Evolutionary conservation across 805 yeast species (phyloP), one percentile per base, ranked within the genome.

Genomic region (Lipomyces yamanashiensis): DNA sequence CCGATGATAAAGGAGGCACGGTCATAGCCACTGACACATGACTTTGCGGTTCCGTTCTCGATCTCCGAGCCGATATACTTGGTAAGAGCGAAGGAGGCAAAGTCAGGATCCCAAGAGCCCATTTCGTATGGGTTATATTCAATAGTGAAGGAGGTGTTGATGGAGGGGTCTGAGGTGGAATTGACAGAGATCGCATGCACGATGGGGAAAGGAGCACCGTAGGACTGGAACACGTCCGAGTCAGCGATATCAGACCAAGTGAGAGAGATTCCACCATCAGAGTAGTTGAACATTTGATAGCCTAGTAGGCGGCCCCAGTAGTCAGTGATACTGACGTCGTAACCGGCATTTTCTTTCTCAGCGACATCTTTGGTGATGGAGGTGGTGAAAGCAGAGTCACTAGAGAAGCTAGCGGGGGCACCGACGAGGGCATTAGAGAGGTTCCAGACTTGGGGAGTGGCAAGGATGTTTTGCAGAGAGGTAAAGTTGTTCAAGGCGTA

Each of bases 31-130:
- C 76, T 82, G 60, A 83, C 74, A 77, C 96, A 90, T 39, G 71
- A 70, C 33, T 71, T 69, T 7, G 71, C 69, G 44, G 76, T 68
- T 44, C 95, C 95, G 63, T 83, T 79, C 33, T 80, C 71, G 33
- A 87, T 82, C n/a, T 81, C 74, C 0, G 96, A 81, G 10, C 97
- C 97, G 52, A 89, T 74, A 72, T 88, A 90, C 74, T 85, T 82
- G 52, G 85, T 76, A 63, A 87, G 86, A n/a, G 87, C 79, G 75
- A 92, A 91, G 2, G 87, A 77, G 58, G 81, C 78, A 60, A 90
- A 75, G 1, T 87, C 79, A 15, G 89, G 87, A 73, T 92, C 97
- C 96, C 96, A 91, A 5, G 95, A 86, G 15, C 97, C 97, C 72
- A 91, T 76, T 72, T 87, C 89, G 70, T 78, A 87, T 8, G 96